phyloP scores from a whole-genome alignment of 2,329 filamentous ascomycete species.

The Annulohypoxylon truncatum region DNA sequence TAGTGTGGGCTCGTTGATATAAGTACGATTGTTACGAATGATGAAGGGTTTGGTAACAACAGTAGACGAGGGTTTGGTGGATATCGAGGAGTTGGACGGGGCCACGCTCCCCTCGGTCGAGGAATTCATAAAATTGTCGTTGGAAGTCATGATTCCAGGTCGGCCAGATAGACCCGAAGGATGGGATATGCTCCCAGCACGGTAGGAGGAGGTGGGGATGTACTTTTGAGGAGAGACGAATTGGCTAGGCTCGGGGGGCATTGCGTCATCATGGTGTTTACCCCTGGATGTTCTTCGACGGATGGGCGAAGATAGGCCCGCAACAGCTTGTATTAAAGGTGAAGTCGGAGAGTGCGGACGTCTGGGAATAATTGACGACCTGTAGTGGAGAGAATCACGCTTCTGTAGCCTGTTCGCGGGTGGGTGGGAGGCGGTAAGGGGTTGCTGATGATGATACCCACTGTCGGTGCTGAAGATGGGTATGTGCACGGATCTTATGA shows the following conservation, averaged over 20 bases:
- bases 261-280: conserved; percentile 42
- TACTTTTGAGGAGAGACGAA: conserved; percentile 35
- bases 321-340: conserved; percentile 14
- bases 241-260: conserved; percentile 39
- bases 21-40: conserved; percentile 82
- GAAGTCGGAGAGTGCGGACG: conserved; percentile 29
- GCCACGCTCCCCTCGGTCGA: conserved; percentile 56
- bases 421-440: conserved; percentile 3
- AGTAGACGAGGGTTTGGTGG: conserved; percentile 41
- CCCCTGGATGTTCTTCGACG: conserved; percentile 36
- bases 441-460: conserved; percentile 23
- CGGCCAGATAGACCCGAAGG: conserved; percentile 57
- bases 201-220: conserved; percentile 53
- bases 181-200: conserved; percentile 61
- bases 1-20: conserved; percentile 77
- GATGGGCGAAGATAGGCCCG: conserved; percentile 26
- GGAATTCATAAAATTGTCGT: conserved; percentile 56
- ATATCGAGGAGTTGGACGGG: conserved; percentile 47
- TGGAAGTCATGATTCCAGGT: conserved; percentile 61
- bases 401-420: conserved; percentile 35
- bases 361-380: conserved; percentile 31
- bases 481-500: conserved; percentile 34
- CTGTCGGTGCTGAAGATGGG: conserved; percentile 34
- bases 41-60: conserved; percentile 67
- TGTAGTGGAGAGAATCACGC: conserved; percentile 38